Conservation (phyloP, 2,329 filamentous ascomycete species). For the Sporothrix globosa region DNA sequence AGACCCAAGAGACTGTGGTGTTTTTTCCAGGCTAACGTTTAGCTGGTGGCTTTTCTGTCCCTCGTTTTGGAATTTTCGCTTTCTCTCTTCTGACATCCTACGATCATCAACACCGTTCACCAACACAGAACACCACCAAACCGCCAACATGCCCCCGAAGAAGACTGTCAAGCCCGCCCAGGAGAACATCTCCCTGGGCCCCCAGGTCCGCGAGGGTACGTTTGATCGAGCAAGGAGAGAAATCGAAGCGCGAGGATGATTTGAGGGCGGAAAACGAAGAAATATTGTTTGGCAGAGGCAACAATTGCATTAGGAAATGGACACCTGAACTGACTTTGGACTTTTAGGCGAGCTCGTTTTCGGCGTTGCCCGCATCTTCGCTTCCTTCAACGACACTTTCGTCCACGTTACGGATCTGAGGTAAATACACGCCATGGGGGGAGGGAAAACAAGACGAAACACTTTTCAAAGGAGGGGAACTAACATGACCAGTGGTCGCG, state of each 20-base stretch:
- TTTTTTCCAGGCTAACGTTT: constrained; percentile 24
- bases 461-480: background rate
- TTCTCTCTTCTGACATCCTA: constrained; percentile 22
- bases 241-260: background rate
- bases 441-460: background rate
- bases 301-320: background rate
- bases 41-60: constrained; percentile 27
- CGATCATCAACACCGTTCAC: constrained; percentile 39
- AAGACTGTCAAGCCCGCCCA: constrained; percentile 80
- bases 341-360: constrained; percentile 88
- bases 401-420: constrained; percentile 99
- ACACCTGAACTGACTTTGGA: background rate
- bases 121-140: constrained; percentile 39
- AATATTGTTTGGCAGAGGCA: background rate
- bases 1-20: constrained; percentile 36
- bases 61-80: constrained; percentile 23
- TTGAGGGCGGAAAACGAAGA: background rate
- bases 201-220: constrained; percentile 93
- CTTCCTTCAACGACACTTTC: constrained; percentile 91
- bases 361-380: constrained; percentile 97
- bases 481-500: constrained; percentile 74
- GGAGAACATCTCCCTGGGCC: constrained; percentile 98
- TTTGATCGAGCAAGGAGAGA: constrained; percentile 30
- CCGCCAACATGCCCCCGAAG: constrained; percentile 87
- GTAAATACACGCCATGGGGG: constrained; percentile 54